Conservation (phyloP, 805 yeast genomes). For the Saccharomycopsis schoenii region DNA sequence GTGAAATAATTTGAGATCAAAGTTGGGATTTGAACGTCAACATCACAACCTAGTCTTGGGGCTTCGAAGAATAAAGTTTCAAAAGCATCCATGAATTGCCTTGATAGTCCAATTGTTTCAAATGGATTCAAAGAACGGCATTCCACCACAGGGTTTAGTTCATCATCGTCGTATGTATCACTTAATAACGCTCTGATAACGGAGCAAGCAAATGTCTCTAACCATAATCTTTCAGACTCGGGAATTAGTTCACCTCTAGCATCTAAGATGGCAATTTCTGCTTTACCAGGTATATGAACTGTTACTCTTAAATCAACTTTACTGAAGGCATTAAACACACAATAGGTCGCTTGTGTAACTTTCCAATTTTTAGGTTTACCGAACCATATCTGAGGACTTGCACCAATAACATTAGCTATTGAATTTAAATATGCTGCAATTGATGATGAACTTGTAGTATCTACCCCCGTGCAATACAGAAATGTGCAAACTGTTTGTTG, state of each 20-base stretch:
- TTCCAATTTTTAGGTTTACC: slow-evolving; percentile 63
- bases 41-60: slow-evolving; percentile 51
- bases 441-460: slow-evolving; percentile 65
- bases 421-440: slow-evolving; percentile 68
- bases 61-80: slow-evolving; percentile 61
- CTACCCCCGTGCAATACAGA: slow-evolving; percentile 65
- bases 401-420: slow-evolving; percentile 50
- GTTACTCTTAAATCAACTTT: slow-evolving; percentile 61
- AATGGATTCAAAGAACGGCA: slow-evolving; percentile 79
- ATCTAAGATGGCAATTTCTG: slow-evolving; percentile 42
- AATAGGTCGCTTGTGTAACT: slow-evolving; percentile 62
- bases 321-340: slow-evolving; percentile 52
- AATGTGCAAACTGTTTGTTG: slow-evolving; percentile 57
- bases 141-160: slow-evolving; percentile 65
- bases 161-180: slow-evolving; percentile 50
- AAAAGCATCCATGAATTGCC: slow-evolving; percentile 51
- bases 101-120: slow-evolving; percentile 35
- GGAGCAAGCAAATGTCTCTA: slow-evolving; percentile 46
- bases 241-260: slow-evolving; percentile 42
- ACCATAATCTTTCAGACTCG: slow-evolving; percentile 45
- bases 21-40: slow-evolving; percentile 63
- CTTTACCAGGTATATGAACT: slow-evolving; percentile 69
- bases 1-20: slow-evolving; percentile 57
- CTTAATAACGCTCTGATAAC: slow-evolving; percentile 65
- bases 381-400: slow-evolving; percentile 67